phyloP scores from a whole-genome alignment of 257 asterid species.

The Scutellaria baicalensis region DNA sequence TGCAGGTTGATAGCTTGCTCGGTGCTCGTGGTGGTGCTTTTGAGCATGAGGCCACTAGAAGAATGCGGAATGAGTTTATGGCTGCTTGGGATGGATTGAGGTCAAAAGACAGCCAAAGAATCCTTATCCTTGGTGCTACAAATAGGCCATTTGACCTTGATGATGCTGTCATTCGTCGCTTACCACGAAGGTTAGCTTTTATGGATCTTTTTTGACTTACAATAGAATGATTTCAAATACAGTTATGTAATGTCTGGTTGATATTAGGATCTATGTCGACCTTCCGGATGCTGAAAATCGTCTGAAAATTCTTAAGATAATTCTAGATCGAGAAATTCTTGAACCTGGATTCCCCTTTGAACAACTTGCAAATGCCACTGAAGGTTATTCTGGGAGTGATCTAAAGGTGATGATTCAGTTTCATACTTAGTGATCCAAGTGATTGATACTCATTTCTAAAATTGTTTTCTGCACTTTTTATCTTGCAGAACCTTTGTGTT shows the following conservation, averaged over 20 bases:
- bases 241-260: constrained; percentile 12
- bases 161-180: constrained; percentile 98
- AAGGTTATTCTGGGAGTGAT: constrained; percentile 98
- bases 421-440: background rate
- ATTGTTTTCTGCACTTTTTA: background rate
- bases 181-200: constrained; percentile 74
- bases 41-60: constrained; percentile 99
- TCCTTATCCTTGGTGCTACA: constrained; percentile 97
- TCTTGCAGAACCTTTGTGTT: constrained; percentile 79
- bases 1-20: constrained; percentile 95
- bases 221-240: background rate
- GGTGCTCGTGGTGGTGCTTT: constrained; percentile 98
- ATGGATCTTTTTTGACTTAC: background rate
- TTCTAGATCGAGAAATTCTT: constrained; percentile 75
- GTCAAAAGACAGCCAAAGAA: constrained; percentile 89
- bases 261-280: constrained; percentile 80
- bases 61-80: constrained; percentile 98
- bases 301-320: constrained; percentile 71
- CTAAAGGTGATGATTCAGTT: constrained; percentile 59
- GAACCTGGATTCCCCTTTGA: constrained; percentile 60
- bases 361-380: constrained; percentile 87
- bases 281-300: constrained; percentile 97
- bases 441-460: constrained; percentile 4
- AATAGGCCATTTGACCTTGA: constrained; percentile 99
- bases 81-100: constrained; percentile 99